Conservation (phyloP, 371 early-diverging fungal genomes). For the Massospora cicadina region DNA sequence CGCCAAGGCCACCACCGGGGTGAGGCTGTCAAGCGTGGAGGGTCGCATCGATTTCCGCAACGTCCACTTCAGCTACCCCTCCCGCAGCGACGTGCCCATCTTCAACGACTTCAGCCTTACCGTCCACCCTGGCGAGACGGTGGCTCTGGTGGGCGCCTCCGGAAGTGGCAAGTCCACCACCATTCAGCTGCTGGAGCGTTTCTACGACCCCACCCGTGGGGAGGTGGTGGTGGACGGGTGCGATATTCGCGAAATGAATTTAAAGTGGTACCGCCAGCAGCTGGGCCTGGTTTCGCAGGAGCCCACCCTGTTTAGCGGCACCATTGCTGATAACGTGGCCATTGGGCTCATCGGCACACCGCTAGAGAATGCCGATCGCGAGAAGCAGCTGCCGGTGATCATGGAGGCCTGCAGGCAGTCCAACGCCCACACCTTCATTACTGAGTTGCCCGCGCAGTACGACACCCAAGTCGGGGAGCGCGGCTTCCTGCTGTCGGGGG, state of each 20-base stretch:
- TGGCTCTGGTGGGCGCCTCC: conserved; percentile 61
- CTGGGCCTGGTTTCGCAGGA: conserved; percentile 81
- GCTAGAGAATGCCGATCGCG: conserved; percentile 14
- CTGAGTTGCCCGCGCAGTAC: conserved; percentile 48
- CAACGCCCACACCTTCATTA: conserved; percentile 57
- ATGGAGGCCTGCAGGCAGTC: conserved; percentile 37
- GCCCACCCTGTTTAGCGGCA: conserved; percentile 70
- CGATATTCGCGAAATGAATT: conserved; percentile 41
- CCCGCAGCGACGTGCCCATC: conserved; percentile 50
- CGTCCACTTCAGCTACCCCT: conserved; percentile 55
- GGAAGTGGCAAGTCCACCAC: conserved; percentile 86
- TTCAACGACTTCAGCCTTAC: conserved; percentile 35
- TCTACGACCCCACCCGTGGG: conserved; percentile 60
- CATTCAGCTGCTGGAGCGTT: conserved; percentile 71
- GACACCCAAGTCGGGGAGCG: conserved; percentile 49
- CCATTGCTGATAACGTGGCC: conserved; percentile 60
- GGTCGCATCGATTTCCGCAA: conserved; percentile 51
- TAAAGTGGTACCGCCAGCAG: conserved; percentile 47
- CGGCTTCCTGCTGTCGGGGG: conserved; percentile 30
- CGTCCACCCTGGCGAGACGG: conserved; percentile 50
- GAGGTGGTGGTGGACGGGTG: conserved; percentile 47
- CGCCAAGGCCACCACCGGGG: conserved; percentile 29
- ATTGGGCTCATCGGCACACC: conserved; percentile 29
- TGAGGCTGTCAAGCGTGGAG: conserved; percentile 21
- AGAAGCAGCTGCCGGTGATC: conserved; percentile 19